Evolutionary conservation across 2,329 filamentous ascomycete species (phyloP), one percentile per base, ranked within the genome.

Genomic region (Ophiocordyceps camponoti-saundersi): DNA sequence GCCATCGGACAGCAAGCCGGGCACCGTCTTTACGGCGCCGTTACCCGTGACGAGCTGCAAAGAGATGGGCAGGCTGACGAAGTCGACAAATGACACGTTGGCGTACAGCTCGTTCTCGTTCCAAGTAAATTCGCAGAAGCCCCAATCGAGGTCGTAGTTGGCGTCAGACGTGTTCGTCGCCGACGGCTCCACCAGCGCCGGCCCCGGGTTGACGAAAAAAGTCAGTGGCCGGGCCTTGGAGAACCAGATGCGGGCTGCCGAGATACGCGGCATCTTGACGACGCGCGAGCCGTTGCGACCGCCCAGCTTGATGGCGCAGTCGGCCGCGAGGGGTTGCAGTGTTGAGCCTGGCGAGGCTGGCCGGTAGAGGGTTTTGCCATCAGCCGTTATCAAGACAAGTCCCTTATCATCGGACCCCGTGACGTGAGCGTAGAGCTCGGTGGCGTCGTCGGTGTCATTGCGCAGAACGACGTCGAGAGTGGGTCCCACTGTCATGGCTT

Each of bases 71-170:
- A 82, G 59, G 53, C 67, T 67, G 50, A 87, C 73, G 61, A 89
- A 89, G 65, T 89, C 84, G 46, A 89, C 85, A 58, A 82, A 81
- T 51, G 71, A 77, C 54, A 89, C 79, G 54, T 84, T 84, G 53
- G 75, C 77, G 56, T 76, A 85, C 6, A 84, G 62, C 59, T 82
- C 69, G 30, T 59, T 56, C 34, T 61, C 54, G 60, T 82, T 82
- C 62, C 73, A 82, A 16, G 79, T 82, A 54, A 83, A 79, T 61
- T 85, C 81, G 64, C 72, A 77, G 57, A 85, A 85, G 26, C 70
- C 73, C 80, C 80, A 85, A 49, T 69, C 63, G 43, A 73, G 63
- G 34, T 72, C 64, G 57, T 78, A 77, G 59, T 83, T 85, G 2
- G 70, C 61, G 55, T 85, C 81, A 0, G 69, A 60, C 0, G 69